A percentile compares a stretch with the other conserved stretches of the same genome.
These are phyloP conservation scores for Zymoseptoria ardabiliae DNA, from an alignment of 2,329 filamentous ascomycete genomes.

Conservation along the genomic window DNA sequence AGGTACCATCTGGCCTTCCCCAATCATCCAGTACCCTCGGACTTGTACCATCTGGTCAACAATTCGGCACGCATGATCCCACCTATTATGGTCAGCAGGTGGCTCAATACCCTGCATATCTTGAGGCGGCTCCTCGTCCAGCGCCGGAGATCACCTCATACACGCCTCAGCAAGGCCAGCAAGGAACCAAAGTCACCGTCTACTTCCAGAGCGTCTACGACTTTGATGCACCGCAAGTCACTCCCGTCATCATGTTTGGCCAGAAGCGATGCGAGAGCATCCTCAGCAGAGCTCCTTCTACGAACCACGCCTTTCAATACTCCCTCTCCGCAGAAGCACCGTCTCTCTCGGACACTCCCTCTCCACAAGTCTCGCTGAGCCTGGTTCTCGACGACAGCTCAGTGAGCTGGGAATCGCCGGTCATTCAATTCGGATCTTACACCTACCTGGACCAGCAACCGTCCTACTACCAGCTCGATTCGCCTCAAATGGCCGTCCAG, in stretches of 20 bases:
- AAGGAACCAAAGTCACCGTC: constrained; percentile 64
- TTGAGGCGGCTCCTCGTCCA: constrained; percentile 54
- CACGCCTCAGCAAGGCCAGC: constrained; percentile 59
- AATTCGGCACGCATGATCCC: constrained; percentile 45
- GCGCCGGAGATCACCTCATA: constrained; percentile 61
- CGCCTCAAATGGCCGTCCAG: constrained; percentile 20
- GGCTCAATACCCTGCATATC: constrained; percentile 58
- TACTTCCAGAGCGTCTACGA: constrained; percentile 71
- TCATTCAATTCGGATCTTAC: constrained; percentile 54
- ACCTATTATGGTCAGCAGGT: constrained; percentile 41
- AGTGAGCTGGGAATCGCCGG: constrained; percentile 30
- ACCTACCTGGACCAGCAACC: constrained; percentile 40
- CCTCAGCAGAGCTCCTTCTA: constrained; percentile 50
- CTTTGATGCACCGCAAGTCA: constrained; percentile 48
- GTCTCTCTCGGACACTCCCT: constrained; percentile 50
- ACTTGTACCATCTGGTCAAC: constrained; percentile 35
- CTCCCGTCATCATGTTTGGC: constrained; percentile 66
- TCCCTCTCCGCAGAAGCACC: constrained; percentile 67
- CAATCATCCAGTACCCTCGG: constrained; percentile 38
- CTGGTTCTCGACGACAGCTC: constrained; percentile 50
- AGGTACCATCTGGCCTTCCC: constrained; percentile 42
- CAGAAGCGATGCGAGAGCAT: constrained; percentile 63
- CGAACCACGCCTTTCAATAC: constrained; percentile 59
- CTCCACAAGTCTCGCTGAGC: constrained; percentile 51
- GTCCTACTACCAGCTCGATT: constrained; percentile 23